A percentile compares a stretch with the other conserved stretches of the same genome.
These are phyloP conservation scores for Hypericum perforatum DNA, from an alignment of 345 rosid species.

Conservation along the genomic window DNA sequence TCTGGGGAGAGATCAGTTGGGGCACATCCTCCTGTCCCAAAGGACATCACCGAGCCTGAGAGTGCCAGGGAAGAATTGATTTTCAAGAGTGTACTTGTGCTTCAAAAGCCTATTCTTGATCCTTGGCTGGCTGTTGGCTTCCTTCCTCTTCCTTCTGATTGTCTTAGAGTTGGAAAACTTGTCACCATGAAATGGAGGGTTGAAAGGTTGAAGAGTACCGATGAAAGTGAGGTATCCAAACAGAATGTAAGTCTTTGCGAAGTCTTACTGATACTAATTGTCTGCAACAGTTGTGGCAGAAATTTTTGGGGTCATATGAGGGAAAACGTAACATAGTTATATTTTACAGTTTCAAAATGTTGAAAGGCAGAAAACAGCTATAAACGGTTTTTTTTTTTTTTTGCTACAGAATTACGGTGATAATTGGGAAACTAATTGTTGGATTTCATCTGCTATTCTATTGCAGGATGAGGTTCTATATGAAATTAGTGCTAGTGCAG, in stretches of 20 bases:
- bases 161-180: constrained; percentile 87
- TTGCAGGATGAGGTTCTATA: constrained; percentile 71
- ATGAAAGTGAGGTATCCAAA: constrained; percentile 27
- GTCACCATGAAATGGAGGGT: constrained; percentile 81
- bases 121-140: constrained; percentile 91
- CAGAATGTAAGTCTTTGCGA: constrained; percentile 35
- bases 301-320: too few relatives aligned
- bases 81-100: constrained; percentile 64
- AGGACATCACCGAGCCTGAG: constrained; percentile 28
- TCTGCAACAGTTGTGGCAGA: too few relatives aligned
- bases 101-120: constrained; percentile 88
- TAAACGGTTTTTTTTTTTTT: too few relatives aligned
- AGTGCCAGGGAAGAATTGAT: constrained; percentile 42
- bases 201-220: constrained; percentile 65
- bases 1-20: constrained; percentile 68
- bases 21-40: constrained; percentile 68
- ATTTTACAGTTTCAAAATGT: too few relatives aligned
- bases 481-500: constrained; percentile 66
- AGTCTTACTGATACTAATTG: too few relatives aligned
- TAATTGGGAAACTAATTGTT: too few relatives aligned
- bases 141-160: constrained; percentile 66
- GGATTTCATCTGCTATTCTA: neutral
- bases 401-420: too few relatives aligned
- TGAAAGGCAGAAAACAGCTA: too few relatives aligned
- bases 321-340: too few relatives aligned